Evolutionary conservation across 1,284 basidiomycete species (phyloP).

Genomic region (Pseudozyma pruni): DNA sequence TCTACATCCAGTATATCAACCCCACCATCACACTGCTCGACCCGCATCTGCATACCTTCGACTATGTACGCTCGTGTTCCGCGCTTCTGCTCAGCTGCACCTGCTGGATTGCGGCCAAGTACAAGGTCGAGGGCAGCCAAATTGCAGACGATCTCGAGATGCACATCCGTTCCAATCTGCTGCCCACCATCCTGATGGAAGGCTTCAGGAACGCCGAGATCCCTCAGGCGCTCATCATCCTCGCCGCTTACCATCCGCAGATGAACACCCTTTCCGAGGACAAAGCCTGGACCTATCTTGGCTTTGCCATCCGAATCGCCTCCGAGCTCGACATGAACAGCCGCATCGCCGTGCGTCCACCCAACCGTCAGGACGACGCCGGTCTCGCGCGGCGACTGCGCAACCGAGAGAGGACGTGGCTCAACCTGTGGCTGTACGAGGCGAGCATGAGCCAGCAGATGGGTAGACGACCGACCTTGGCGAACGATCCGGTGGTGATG

Average conservation of each 20-base stretch:
- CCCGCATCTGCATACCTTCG: constrained; percentile 49
- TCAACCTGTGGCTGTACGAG: constrained; percentile 55
- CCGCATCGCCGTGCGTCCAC: constrained; percentile 21
- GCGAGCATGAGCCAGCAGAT: constrained; percentile 53
- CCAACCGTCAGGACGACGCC: constrained; percentile 25
- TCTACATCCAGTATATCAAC: constrained; percentile 51
- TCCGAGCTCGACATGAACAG: constrained; percentile 55
- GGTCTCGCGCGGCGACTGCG: constrained; percentile 26
- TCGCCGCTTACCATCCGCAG: constrained; percentile 47
- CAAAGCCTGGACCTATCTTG: constrained; percentile 47
- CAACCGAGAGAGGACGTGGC: constrained; percentile 49
- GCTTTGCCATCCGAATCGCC: constrained; percentile 49
- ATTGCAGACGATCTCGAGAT: constrained; percentile 38
- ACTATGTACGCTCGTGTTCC: constrained; percentile 43
- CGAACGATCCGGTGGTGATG: constrained; percentile 51
- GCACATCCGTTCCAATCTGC: constrained; percentile 31
- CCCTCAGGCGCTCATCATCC: constrained; percentile 41
- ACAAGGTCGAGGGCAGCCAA: constrained; percentile 31
- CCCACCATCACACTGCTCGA: constrained; percentile 52
- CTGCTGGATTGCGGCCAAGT: constrained; percentile 50
- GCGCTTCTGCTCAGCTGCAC: constrained; percentile 44
- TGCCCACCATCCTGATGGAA: constrained; percentile 47
- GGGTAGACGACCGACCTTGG: constrained; percentile 49
- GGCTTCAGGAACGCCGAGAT: constrained; percentile 49
- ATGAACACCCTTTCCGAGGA: constrained; percentile 48